Evolutionary conservation across 1,139 yeast genomes (phyloP), one percentile per base, ranked within the genome.

Genomic region (Candida pseudoviswanathii): DNA sequence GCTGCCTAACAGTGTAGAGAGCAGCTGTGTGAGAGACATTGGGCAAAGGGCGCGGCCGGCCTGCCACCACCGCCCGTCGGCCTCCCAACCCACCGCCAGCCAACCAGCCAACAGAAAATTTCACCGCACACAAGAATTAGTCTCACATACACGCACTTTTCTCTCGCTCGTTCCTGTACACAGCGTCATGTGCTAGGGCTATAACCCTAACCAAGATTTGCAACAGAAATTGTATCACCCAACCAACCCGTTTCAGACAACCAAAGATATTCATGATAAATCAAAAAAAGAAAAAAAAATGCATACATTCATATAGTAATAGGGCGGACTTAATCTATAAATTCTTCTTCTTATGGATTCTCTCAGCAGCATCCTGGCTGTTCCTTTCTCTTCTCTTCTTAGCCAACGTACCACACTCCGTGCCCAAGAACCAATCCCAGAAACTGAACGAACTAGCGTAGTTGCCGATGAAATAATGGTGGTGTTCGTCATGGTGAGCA

Each of bases 401-500:
- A 33, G 88, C 90, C 57, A 78, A 80, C 39, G 81, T 77, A 49
- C 92, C 92, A 57, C 92, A 86, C 67, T 92, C 97, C 27, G 98
- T 92, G 58, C 85, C 85, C 60, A 92, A 73, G 54, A 83, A 61
- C 66, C 74, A 85, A 71, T 92, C 98, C 95, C 96, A 90, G 88
- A 95, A 89, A 71, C 97, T 84, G 80, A 92, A 92, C 32, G 94
- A 84, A 49, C 96, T 86, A 26, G 97, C 95, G 67, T 90, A 92
- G 71, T 91, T 90, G 51, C 97, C 97, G 58, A 83, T 86, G 70
- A 92, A 92, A 71, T 85, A 90, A 65, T 89, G 96, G 68, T 92
- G 98, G 68, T 92, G 98, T 65, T 89, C 90, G 66, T 92, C 98
- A 66, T 92, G 98, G 69, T 92, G 98, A 62, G 89, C 97, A 22